phyloP scores from a whole-genome alignment of 2,329 filamentous ascomycete species.

The Ilyonectria destructans region DNA sequence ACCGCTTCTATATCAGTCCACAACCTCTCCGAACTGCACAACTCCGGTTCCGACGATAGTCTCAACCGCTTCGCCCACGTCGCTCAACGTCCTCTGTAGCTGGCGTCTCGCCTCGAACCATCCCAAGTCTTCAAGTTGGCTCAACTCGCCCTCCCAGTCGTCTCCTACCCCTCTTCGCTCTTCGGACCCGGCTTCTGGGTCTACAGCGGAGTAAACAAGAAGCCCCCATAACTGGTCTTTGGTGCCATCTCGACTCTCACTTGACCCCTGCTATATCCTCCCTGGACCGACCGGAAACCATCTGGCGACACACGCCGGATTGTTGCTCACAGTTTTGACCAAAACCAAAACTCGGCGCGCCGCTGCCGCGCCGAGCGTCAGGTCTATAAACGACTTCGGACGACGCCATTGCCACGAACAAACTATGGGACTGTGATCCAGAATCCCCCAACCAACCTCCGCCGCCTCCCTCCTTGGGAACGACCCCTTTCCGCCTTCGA shows the following conservation, averaged over 20 bases:
- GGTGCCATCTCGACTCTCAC: conserved; percentile 28
- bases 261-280: conserved; percentile 23
- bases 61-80: conserved; percentile 23
- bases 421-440: conserved; percentile 52
- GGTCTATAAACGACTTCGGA: conserved; percentile 42
- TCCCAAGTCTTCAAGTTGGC: conserved; percentile 89
- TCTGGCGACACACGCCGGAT: conserved; percentile 45
- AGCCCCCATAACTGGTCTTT: conserved; percentile 88
- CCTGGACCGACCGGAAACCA: conserved; percentile 31
- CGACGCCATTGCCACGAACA: conserved; percentile 38
- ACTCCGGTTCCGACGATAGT: conserved; percentile 20
- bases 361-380: conserved; percentile 56
- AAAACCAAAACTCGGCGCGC: conserved; percentile 55
- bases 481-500: conserved; percentile 29
- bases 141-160: conserved; percentile 80
- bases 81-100: conserved; percentile 31
- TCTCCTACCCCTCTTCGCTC: conserved; percentile 85
- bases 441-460: conserved; percentile 48
- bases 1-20: conserved; percentile 20
- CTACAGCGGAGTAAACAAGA: conserved; percentile 96
- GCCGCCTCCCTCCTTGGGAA: conserved; percentile 33
- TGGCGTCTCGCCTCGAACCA: conserved; percentile 47
- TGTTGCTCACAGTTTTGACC: conserved; percentile 51
- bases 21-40: conserved; percentile 18
- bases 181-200: conserved; percentile 94